Base-by-base conservation (phyloP, 2,329 filamentous ascomycete species). In the Exophiala oligosperma region DNA sequence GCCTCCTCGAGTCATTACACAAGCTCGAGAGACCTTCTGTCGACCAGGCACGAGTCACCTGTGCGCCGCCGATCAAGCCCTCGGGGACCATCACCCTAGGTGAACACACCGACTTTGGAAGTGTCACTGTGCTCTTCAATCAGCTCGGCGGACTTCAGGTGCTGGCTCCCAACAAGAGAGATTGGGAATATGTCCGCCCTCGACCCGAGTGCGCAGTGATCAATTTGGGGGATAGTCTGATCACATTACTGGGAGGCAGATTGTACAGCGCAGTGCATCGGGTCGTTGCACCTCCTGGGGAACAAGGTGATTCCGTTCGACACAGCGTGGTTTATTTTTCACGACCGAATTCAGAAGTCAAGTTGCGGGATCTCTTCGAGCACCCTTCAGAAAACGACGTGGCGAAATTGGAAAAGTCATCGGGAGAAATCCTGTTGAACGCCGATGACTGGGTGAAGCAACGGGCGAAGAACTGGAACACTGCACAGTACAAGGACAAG, bases 181-280 rank as follows among this genome's bases (percentile, higher is more conserved):
- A 64, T 7, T 69, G 68, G 68, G 41, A 57, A 14, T 70, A 58
- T 41, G 60, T 69, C 1, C 52, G 55, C 14, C 68, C 68, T 1
- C 38, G 57, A 7, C 60, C 60, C 1, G 68, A 64, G 0, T 66
- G 64, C 56, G 62, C 71, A 11, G 69, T 81, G 41, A 73, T 80
- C 23, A 81, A 81, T 62, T 67, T 81, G 5, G 78, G 79, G 1
- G 79, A 81, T 64, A 74, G 76, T 1, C 65, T 80, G 53, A 75
- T 78, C 9, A 75, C 78, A 57, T 76, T 79, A 62, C 76, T 74
- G 0, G 71, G 67, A 1, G 76, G 76, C 0, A 59, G 69, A 8
- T 58, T 81, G 58, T 71, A 64, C 8, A 66, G 61, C n/a, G 61
- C 59, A 11, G 49, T 68, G 50, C 68, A 70, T 57, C 67, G 69